Conservation (phyloP, 176 grass and related monocot genomes). For the Zizania latifolia region DNA sequence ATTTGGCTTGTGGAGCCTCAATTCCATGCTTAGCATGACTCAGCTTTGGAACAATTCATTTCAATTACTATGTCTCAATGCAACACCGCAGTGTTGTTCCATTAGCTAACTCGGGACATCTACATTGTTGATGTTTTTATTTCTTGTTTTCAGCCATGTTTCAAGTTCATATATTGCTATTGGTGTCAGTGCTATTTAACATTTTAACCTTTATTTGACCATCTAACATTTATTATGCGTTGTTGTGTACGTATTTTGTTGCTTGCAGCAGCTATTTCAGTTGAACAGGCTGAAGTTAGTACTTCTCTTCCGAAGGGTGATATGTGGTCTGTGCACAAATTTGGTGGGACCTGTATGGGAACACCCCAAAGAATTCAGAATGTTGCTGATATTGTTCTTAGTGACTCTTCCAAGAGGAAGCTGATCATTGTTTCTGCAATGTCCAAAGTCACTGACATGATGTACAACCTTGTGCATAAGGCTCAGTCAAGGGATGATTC, state of each 20-base stretch:
- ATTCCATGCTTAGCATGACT: not conserved
- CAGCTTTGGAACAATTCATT: not conserved
- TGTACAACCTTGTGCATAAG: slow-evolving; percentile 88
- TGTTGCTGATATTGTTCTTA: slow-evolving; percentile 79
- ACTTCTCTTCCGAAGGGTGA: slow-evolving; percentile 72
- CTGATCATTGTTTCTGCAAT: slow-evolving; percentile 93
- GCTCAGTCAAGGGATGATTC: slow-evolving; percentile 88
- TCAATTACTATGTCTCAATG: slow-evolving; percentile 3
- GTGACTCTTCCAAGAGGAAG: slow-evolving; percentile 84
- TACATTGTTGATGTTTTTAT: not conserved
- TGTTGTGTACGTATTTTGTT: slow-evolving; percentile 18
- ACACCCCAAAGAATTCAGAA: slow-evolving; percentile 84
- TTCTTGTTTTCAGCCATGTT: not conserved
- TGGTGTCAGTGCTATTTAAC: not conserved
- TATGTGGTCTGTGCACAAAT: slow-evolving; percentile 99
- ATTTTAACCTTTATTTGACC: not conserved
- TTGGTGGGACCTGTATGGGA: slow-evolving; percentile 98
- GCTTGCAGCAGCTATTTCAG: slow-evolving; percentile 47
- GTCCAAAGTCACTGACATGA: slow-evolving; percentile 97
- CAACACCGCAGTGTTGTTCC: not conserved
- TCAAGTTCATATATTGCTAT: not conserved
- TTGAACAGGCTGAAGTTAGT: slow-evolving; percentile 60
- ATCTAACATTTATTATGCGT: slow-evolving; percentile 3
- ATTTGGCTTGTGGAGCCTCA: not conserved
- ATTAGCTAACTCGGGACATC: not conserved